Conservation (phyloP, 2,329 filamentous ascomycete genomes). For the Nemania abortiva region DNA sequence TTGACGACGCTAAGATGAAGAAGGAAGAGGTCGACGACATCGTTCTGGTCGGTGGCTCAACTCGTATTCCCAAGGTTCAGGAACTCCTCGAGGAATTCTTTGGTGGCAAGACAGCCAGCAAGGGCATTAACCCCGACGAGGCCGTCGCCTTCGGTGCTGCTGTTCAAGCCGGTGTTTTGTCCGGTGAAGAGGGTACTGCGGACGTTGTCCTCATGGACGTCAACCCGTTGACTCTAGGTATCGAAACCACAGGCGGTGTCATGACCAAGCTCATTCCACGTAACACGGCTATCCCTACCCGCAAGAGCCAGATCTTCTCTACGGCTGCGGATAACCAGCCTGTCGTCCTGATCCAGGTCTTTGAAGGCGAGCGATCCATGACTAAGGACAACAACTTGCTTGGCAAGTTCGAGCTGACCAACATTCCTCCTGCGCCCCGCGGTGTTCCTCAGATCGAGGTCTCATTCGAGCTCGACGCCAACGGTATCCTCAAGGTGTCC, state of each 20-base stretch:
- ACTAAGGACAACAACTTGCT: slow-evolving; percentile 98
- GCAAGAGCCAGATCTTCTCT: slow-evolving; percentile 98
- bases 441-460: slow-evolving; percentile 99
- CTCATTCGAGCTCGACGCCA: slow-evolving; percentile 96
- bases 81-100: slow-evolving; percentile 96
- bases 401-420: slow-evolving; percentile 97
- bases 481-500: slow-evolving; percentile 97
- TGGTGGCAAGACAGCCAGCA: slow-evolving; percentile 93
- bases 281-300: slow-evolving; percentile 93
- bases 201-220: slow-evolving; percentile 95
- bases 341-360: slow-evolving; percentile 94
- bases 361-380: slow-evolving; percentile 91
- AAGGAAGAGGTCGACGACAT: slow-evolving; percentile 96
- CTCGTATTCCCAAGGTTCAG: slow-evolving; percentile 98
- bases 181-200: slow-evolving; percentile 85
- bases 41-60: slow-evolving; percentile 97
- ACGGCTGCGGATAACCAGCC: slow-evolving; percentile 97
- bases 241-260: slow-evolving; percentile 96
- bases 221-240: slow-evolving; percentile 95
- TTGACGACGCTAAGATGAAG: slow-evolving; percentile 98
- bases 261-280: slow-evolving; percentile 98
- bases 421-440: slow-evolving; percentile 93
- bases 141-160: slow-evolving; percentile 98
- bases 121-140: slow-evolving; percentile 99
- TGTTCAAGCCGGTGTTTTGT: slow-evolving; percentile 95